Conservation (phyloP, 495 filamentous ascomycete species). For the Penicillium maclennaniae region DNA sequence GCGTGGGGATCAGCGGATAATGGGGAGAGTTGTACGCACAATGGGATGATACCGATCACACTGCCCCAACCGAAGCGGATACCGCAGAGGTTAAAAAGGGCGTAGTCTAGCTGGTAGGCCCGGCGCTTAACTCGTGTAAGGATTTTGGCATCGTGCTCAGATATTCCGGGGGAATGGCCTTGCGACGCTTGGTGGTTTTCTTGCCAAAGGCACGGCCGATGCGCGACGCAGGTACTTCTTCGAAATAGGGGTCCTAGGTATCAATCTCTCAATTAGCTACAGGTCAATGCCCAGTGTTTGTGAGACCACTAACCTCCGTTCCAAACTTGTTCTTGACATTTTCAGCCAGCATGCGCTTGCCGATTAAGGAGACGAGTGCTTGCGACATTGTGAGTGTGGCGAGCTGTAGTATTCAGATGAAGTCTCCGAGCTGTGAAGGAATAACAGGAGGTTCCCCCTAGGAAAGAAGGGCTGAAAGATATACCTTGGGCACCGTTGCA, state of each 20-base stretch:
- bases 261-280: slow-evolving; percentile 1
- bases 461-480: slow-evolving; percentile 11
- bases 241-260: slow-evolving; percentile 66
- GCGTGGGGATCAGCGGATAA: neutral
- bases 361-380: slow-evolving; percentile 51
- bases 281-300: neutral
- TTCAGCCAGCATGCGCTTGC: slow-evolving; percentile 65
- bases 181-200: slow-evolving; percentile 64
- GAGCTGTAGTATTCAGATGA: neutral
- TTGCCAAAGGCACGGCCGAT: slow-evolving; percentile 53
- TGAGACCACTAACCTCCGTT: slow-evolving; percentile 49
- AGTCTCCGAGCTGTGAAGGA: neutral
- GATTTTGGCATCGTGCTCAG: slow-evolving; percentile 71
- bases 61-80: slow-evolving; percentile 79
- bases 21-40: slow-evolving; percentile 45
- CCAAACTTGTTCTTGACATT: slow-evolving; percentile 64
- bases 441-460: neutral
- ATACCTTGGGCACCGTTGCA: slow-evolving; percentile 5
- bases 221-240: slow-evolving; percentile 65
- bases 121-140: slow-evolving; percentile 74
- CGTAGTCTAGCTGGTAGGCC: slow-evolving; percentile 80
- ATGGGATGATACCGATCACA: slow-evolving; percentile 76
- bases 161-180: slow-evolving; percentile 67
- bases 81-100: slow-evolving; percentile 68
- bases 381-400: slow-evolving; percentile 44